Percentiles rank a stretch among this genome's conserved stretches.
These are phyloP conservation scores for Globisporangium irregulare DNA, from an alignment of 352 stramenopile genomes.

Conservation along the genomic window DNA sequence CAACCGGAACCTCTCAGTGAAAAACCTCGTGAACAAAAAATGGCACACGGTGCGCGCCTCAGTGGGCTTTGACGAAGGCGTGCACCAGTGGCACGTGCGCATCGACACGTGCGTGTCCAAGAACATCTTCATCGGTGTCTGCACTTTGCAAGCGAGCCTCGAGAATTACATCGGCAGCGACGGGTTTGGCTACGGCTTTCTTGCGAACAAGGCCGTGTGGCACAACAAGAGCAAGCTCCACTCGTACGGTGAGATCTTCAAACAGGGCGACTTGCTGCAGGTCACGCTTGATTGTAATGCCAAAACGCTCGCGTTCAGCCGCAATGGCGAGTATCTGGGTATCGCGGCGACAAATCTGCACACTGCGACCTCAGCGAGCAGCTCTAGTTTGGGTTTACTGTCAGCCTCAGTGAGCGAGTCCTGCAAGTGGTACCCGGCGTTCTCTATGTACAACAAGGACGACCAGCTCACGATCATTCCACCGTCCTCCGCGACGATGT, in stretches of 20 bases:
- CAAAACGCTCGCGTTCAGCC: slow-evolving; percentile 79
- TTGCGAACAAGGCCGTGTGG: slow-evolving; percentile 91
- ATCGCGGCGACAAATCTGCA: slow-evolving; percentile 76
- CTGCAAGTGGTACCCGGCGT: slow-evolving; percentile 82
- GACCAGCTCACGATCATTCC: slow-evolving; percentile 79
- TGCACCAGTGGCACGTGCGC: slow-evolving; percentile 87
- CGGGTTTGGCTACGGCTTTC: slow-evolving; percentile 83
- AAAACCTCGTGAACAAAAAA: slow-evolving; percentile 88
- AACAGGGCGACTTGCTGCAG: slow-evolving; percentile 84
- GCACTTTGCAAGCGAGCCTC: slow-evolving; percentile 57
- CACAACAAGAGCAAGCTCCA: slow-evolving; percentile 90
- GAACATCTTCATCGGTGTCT: slow-evolving; percentile 91
- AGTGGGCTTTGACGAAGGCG: slow-evolving; percentile 63
- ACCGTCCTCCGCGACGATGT: slow-evolving; percentile 15
- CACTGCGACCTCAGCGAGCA: slow-evolving; percentile 12
- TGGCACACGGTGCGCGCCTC: slow-evolving; percentile 83
- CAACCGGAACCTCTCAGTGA: slow-evolving; percentile 77
- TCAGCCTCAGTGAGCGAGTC: not conserved
- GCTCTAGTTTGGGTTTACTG: not conserved
- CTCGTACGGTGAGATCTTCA: slow-evolving; percentile 90
- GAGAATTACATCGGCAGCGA: slow-evolving; percentile 92
- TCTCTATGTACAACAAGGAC: slow-evolving; percentile 93
- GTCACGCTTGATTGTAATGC: slow-evolving; percentile 82
- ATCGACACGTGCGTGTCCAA: slow-evolving; percentile 89
- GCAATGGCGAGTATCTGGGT: slow-evolving; percentile 85